Conservation (phyloP, 2,329 filamentous ascomycete species). For the Phaeosphaeriaceae sp. region DNA sequence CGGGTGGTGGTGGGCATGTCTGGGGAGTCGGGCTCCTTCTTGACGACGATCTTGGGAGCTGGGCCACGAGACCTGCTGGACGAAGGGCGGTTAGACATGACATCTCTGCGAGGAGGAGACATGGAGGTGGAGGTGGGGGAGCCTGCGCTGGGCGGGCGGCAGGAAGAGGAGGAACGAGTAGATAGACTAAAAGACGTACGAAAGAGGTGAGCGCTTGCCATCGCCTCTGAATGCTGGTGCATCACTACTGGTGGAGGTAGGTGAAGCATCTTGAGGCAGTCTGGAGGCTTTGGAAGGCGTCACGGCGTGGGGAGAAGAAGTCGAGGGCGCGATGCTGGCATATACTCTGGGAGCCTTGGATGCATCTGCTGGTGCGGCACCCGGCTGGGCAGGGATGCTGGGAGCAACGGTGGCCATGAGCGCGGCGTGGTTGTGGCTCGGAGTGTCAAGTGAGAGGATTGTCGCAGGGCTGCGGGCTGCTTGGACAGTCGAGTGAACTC, state of each 20-base stretch:
- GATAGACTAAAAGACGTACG: slow-evolving; percentile 52
- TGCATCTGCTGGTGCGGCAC: slow-evolving; percentile 47
- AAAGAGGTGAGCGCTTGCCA: slow-evolving; percentile 62
- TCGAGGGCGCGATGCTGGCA: slow-evolving; percentile 53
- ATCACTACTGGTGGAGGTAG: slow-evolving; percentile 48
- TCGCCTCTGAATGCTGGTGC: slow-evolving; percentile 49
- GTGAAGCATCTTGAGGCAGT: slow-evolving; percentile 49
- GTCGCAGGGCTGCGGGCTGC: slow-evolving; percentile 42
- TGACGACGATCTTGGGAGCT: slow-evolving; percentile 85
- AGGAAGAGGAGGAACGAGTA: slow-evolving; percentile 34
- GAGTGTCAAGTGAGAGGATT: slow-evolving; percentile 20
- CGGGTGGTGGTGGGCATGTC: slow-evolving; percentile 75
- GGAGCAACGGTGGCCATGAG: slow-evolving; percentile 57
- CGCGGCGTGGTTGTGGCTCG: slow-evolving; percentile 20
- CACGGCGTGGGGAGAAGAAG: slow-evolving; percentile 48
- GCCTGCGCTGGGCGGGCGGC: slow-evolving; percentile 30
- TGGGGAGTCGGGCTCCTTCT: slow-evolving; percentile 93
- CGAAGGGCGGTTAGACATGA: slow-evolving; percentile 49
- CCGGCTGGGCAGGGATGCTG: slow-evolving; percentile 48
- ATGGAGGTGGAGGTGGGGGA: slow-evolving; percentile 31
- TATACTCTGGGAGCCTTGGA: slow-evolving; percentile 52
- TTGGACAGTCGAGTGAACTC: slow-evolving; percentile 25
- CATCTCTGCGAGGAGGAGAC: slow-evolving; percentile 34
- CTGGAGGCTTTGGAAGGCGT: slow-evolving; percentile 47
- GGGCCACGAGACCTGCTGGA: slow-evolving; percentile 60